Percentiles rank a stretch among this genome's conserved stretches.
Conservation (phyloP, 352 stramenopile genomes). For the Phytophthora agathidicida region DNA sequence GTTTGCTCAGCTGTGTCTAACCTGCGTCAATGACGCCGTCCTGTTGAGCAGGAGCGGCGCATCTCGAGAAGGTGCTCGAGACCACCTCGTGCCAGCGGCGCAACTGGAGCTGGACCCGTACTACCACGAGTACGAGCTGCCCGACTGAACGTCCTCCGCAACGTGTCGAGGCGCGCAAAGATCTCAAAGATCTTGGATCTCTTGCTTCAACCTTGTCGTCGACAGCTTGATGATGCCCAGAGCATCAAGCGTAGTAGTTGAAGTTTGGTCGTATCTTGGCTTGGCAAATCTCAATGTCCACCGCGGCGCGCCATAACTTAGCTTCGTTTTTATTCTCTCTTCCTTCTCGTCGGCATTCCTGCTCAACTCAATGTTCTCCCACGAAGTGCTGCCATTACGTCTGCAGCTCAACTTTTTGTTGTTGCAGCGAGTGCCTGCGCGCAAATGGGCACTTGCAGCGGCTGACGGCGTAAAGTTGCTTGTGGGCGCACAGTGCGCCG, state of each 20-base stretch:
- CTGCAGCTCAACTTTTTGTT: neutral
- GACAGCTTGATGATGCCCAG: constrained; percentile 13
- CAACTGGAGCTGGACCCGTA: constrained; percentile 57
- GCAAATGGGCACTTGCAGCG: constrained; percentile 2
- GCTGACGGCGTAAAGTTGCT: neutral
- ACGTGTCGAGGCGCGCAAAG: too few relatives aligned
- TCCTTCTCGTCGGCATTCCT: neutral
- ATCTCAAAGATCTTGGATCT: too few relatives aligned
- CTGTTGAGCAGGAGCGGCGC: constrained; percentile 23
- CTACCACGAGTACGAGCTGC: constrained; percentile 25
- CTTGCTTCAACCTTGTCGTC: constrained; percentile 17
- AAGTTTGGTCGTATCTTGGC: constrained; percentile 16
- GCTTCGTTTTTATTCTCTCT: constrained; percentile 8
- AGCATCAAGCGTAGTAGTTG: constrained; percentile 16
- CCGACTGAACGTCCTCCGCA: constrained; percentile 11
- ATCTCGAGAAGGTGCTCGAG: constrained; percentile 27
- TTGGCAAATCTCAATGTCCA: constrained; percentile 10
- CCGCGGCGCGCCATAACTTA: constrained; percentile 2
- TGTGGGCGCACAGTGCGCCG: too few relatives aligned
- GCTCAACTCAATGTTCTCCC: too few relatives aligned
- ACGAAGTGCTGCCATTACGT: neutral
- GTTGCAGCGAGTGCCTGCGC: neutral
- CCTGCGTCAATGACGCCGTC: neutral
- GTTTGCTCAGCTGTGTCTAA: constrained; percentile 11
- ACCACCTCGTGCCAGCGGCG: constrained; percentile 32